Evolutionary conservation across 306 rosid species (phyloP).

Genomic region (Acacia confusa): DNA sequence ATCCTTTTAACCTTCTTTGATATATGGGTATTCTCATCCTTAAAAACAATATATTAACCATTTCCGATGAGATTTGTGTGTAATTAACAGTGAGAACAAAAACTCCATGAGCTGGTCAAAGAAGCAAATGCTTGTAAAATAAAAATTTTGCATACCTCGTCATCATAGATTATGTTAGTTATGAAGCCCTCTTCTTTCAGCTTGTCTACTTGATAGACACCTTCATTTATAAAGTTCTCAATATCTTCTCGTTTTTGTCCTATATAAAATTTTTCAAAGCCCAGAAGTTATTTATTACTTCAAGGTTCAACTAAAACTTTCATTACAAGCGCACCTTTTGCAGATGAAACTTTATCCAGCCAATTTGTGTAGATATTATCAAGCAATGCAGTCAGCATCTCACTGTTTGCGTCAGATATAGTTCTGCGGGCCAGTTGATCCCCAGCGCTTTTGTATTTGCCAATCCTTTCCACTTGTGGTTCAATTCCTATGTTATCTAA

Average conservation of each 20-base stretch:
- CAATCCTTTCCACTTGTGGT: constrained; percentile 89
- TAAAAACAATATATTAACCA: constrained; percentile 12
- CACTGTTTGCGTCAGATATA: constrained; percentile 78
- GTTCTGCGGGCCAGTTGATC: constrained; percentile 79
- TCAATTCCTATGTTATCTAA: constrained; percentile 84
- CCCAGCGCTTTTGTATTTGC: constrained; percentile 92
- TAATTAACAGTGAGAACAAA: neutral
- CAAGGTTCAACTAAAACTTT: constrained; percentile 32
- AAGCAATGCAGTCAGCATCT: constrained; percentile 83
- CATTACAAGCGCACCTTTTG: constrained; percentile 63
- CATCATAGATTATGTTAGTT: constrained; percentile 78
- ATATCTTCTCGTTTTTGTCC: constrained; percentile 77
- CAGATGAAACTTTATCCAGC: constrained; percentile 81
- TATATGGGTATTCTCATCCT: constrained; percentile 13
- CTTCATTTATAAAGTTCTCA: constrained; percentile 78
- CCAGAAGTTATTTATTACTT: constrained; percentile 26
- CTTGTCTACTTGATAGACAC: constrained; percentile 76
- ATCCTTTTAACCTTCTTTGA: constrained; percentile 14
- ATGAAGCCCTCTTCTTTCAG: constrained; percentile 90
- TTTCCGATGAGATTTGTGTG: constrained; percentile 8
- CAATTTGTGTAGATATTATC: constrained; percentile 85
- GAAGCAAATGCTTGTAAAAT: constrained; percentile 22
- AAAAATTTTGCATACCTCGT: constrained; percentile 63
- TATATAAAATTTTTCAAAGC: constrained; percentile 36
- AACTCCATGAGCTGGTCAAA: constrained; percentile 13